phyloP scores from a whole-genome alignment of 2,329 filamentous ascomycete species.

The Daldinia sp. region DNA sequence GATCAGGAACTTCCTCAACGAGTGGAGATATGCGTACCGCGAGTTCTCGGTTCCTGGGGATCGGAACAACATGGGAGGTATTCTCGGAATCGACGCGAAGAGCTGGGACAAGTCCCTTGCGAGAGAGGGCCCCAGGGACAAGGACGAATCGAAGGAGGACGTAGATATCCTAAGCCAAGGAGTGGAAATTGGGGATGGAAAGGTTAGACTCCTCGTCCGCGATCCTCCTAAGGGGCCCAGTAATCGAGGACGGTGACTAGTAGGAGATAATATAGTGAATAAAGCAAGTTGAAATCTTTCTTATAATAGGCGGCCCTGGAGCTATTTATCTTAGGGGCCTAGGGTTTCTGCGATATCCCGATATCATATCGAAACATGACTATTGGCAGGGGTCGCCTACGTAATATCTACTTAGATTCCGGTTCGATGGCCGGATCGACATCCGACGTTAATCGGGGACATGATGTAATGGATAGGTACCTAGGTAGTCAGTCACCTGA shows the following conservation, averaged over 20 bases:
- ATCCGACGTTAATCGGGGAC: constrained; percentile 13
- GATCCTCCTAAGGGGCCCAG: constrained; percentile 67
- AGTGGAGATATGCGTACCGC: constrained; percentile 94
- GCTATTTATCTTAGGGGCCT: neutral
- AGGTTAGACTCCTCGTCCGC: constrained; percentile 70
- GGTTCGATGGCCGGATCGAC: neutral
- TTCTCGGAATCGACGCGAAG: constrained; percentile 71
- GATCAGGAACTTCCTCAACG: constrained; percentile 87
- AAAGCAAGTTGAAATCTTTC: constrained; percentile 35
- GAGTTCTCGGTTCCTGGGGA: constrained; percentile 98
- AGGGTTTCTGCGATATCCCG: neutral
- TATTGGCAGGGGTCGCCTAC: neutral
- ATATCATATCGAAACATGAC: neutral
- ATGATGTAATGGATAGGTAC: constrained; percentile 25
- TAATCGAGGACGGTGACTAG: constrained; percentile 53
- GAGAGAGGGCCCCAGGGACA: constrained; percentile 55
- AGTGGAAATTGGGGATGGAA: constrained; percentile 73
- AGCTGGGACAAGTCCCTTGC: constrained; percentile 71
- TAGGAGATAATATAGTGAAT: constrained; percentile 35
- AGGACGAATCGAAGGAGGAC: constrained; percentile 51
- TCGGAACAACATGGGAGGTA: constrained; percentile 80
- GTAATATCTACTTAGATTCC: neutral
- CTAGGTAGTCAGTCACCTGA: neutral
- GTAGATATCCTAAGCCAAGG: constrained; percentile 70
- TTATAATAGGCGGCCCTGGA: constrained; percentile 4